Conservation (phyloP, 768 basidiomycete genomes). For the Agaricus subrufescens region DNA sequence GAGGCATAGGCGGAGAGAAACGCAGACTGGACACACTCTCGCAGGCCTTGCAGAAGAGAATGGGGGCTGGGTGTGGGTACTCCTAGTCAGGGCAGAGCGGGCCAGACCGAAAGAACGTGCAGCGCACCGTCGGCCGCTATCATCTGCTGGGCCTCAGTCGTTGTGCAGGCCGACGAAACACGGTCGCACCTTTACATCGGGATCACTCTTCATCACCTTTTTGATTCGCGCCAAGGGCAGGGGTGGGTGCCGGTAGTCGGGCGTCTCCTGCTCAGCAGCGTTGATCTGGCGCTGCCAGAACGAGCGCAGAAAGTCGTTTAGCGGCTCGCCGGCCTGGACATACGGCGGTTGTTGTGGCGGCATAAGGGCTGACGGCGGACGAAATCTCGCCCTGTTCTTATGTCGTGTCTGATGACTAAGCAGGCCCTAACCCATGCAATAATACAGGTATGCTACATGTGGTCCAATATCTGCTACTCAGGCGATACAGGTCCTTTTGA, state of each 20-base stretch:
- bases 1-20: background rate
- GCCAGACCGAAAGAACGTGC: slow-evolving; percentile 9
- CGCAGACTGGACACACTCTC: slow-evolving; percentile 65
- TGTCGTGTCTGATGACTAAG: slow-evolving; percentile 3
- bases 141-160: slow-evolving; percentile 56
- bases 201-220: slow-evolving; percentile 99
- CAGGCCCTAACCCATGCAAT: slow-evolving; percentile 6
- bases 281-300: slow-evolving; percentile 93
- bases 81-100: slow-evolving; percentile 10
- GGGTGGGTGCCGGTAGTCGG: slow-evolving; percentile 83
- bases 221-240: slow-evolving; percentile 94
- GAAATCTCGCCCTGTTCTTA: background rate
- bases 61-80: slow-evolving; percentile 58
- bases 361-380: slow-evolving; percentile 6
- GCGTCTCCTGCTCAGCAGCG: slow-evolving; percentile 81
- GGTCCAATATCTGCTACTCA: slow-evolving; percentile 9
- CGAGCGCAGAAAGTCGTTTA: slow-evolving; percentile 77
- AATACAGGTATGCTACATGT: background rate
- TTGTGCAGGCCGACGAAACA: slow-evolving; percentile 7
- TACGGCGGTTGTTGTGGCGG: slow-evolving; percentile 40
- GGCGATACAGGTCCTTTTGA: background rate
- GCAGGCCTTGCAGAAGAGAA: slow-evolving; percentile 96
- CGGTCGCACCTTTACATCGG: slow-evolving; percentile 82
- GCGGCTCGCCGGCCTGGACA: slow-evolving; percentile 80
- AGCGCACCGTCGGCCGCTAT: slow-evolving; percentile 88